phyloP scores from a whole-genome alignment of 345 rosid species.

The Rhizophora mangle region DNA sequence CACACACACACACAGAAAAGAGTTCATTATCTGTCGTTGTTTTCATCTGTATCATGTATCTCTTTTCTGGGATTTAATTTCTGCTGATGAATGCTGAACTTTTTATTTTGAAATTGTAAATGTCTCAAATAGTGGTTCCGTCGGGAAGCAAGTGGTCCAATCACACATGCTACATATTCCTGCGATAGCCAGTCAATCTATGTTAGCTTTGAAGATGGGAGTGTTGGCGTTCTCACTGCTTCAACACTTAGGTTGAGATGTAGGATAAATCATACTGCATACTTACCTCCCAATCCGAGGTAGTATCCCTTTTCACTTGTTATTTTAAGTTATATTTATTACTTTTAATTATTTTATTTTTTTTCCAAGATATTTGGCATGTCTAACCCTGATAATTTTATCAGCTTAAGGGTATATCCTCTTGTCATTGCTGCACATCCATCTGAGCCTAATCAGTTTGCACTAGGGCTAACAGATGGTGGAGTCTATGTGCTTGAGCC shows the following conservation, averaged over 20 bases:
- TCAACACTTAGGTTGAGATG: constrained; percentile 69
- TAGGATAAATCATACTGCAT: constrained; percentile 67
- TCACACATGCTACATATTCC: constrained; percentile 79
- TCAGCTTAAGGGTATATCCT: constrained; percentile 73
- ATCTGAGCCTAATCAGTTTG: constrained; percentile 67
- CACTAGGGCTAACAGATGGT: constrained; percentile 71
- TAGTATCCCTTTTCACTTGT: constrained; percentile 7
- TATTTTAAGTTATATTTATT: neutral
- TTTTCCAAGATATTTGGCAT: neutral
- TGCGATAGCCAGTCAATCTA: constrained; percentile 74
- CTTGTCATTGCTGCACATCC: constrained; percentile 83
- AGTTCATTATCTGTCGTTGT: neutral
- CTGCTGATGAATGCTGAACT: neutral
- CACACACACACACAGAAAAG: too few relatives aligned
- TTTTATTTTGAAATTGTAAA: constrained; percentile 10
- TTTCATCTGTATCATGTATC: too few relatives aligned
- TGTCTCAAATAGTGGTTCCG: constrained; percentile 52
- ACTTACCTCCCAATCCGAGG: constrained; percentile 72
- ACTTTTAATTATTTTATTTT: neutral
- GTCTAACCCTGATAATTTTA: constrained; percentile 16
- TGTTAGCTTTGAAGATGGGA: constrained; percentile 74
- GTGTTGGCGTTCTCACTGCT: constrained; percentile 62
- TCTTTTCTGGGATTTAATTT: neutral
- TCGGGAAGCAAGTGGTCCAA: constrained; percentile 61
- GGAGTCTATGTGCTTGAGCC: constrained; percentile 70